Base-by-base conservation (phyloP, 2,329 filamentous ascomycete genomes). In the Calonectria crousiana region DNA sequence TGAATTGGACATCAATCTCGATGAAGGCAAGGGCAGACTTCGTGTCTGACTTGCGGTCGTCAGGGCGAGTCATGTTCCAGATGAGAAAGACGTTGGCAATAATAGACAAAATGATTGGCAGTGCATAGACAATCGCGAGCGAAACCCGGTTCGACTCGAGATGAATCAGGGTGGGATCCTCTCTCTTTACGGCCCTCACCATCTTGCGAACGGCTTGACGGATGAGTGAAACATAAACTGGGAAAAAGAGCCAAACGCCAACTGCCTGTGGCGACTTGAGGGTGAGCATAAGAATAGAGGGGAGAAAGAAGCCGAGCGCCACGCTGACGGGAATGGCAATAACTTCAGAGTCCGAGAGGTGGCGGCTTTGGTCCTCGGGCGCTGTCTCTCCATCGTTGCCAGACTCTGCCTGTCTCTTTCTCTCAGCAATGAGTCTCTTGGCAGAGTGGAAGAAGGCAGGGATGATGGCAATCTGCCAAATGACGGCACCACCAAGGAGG, bases 301-400 rank as follows among this genome's bases (percentile, higher is more conserved):
- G 89, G 2, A 88, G 74, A 53, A 88, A 83, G 76, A 85, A 90
- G 41, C 89, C 89, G 13, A 88, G 60, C 0, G 85, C 84, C 0
- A 90, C 86, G 30, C 86, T 87, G 32, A 86, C 76, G 10, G 89
- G 89, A 26, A 91, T 89, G 32, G 91, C 91, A 71, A 92, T 86
- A 73, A 90, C 88, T 81, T 93, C 92, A 3, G 89, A 84, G 28
- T 82, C 82, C 9, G 84, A 83, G 16, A 90, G 81, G 72, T 87
- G 85, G 11, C 87, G 84, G 14, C 79, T 73, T 8, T 80, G 74
- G 26, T 74, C 75, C 60, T 68, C 71, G 26, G 71, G 60, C 18
- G 60, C 75, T 1, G 76, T 76, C 38, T 79, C 30, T 32, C 30
- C 73, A 0, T 79, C 73, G 0, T 74, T 76, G 10, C 68, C 75